Evolutionary conservation across 2,329 filamentous ascomycete species (phyloP), one percentile per base, ranked within the genome.

Genomic region (Arachnopeziza araneosa): DNA sequence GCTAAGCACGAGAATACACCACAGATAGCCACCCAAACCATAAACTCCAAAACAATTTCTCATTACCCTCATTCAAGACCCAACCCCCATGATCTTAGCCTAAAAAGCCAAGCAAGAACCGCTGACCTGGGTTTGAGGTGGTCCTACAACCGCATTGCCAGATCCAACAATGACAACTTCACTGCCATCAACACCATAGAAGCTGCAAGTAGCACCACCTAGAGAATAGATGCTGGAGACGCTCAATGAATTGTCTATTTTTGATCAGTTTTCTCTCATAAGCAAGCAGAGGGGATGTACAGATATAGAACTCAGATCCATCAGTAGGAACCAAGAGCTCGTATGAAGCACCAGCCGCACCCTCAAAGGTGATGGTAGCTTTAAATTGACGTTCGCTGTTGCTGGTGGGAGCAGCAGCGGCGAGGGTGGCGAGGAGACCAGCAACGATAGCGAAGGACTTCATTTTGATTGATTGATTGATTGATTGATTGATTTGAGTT

Each of bases 1-100:
- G 36, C 36, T 6, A 7, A 14, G 30, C 7, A 19, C 36, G 17
- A 14, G 17, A 44, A 17, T 44, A 44, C 6, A 7, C 26, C 36
- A 44, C 36, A 44, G 10, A 44, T 44, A 44, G 36, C 36, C 36
- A 44, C 17, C 36, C 12, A 44, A 44, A 44, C 17, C 36, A 44
- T 12, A 44, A 19, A 44, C 36, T 44, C 36, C 36, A 14, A 14
- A 14, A 14, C 10, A 44, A 14, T 44, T 44, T 44, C 36, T 44
- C 17, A 14, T 44, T 44, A 44, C 36, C 36, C 36, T 14, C 17
- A 30, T 30, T 30, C 26, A 30, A 30, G 26, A 30, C 26, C 9
- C 26, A 30, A 30, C 4, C 36, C 10, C 6, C 17, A 14, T 44
- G 10, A 44, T 12, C 36, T 44, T 6, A 19, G 17, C 82, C 93